Evolutionary conservation across 2,329 filamentous ascomycete genomes (phyloP).

Genomic region (Diaporthe sp.): DNA sequence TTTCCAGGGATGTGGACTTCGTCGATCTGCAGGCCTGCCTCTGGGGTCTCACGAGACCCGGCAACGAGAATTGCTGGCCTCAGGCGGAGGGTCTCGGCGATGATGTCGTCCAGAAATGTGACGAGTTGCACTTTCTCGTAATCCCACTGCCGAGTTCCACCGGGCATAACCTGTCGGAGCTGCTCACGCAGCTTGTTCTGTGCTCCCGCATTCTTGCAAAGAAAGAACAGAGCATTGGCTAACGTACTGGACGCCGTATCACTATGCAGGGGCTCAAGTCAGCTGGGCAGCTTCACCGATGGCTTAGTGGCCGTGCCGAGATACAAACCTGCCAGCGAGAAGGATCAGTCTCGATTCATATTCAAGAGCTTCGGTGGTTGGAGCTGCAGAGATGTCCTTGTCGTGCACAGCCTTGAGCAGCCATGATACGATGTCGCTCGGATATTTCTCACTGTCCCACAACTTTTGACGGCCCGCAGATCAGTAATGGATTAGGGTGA

Average conservation of each 20-base stretch:
- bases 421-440: constrained; percentile 34
- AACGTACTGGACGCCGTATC: constrained; percentile 26
- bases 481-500: background rate
- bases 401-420: constrained; percentile 30
- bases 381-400: constrained; percentile 23
- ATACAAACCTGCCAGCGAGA: constrained; percentile 25
- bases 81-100: constrained; percentile 36
- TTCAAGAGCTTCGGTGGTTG: constrained; percentile 17
- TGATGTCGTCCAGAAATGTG: constrained; percentile 30
- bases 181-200: constrained; percentile 16
- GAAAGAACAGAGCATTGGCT: constrained; percentile 21
- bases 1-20: constrained; percentile 37
- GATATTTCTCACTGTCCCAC: constrained; percentile 27
- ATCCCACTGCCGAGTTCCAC: background rate
- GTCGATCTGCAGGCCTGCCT: constrained; percentile 38
- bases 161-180: background rate
- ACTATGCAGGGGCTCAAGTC: background rate
- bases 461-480: background rate
- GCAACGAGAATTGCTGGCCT: constrained; percentile 31
- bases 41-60: constrained; percentile 19
- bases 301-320: background rate
- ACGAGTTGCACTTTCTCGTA: constrained; percentile 31
- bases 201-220: constrained; percentile 22
- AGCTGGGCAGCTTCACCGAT: background rate
- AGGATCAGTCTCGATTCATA: constrained; percentile 28